Evolutionary conservation across 495 filamentous ascomycete genomes (phyloP).

Genomic region (Cenococcum geophilum): DNA sequence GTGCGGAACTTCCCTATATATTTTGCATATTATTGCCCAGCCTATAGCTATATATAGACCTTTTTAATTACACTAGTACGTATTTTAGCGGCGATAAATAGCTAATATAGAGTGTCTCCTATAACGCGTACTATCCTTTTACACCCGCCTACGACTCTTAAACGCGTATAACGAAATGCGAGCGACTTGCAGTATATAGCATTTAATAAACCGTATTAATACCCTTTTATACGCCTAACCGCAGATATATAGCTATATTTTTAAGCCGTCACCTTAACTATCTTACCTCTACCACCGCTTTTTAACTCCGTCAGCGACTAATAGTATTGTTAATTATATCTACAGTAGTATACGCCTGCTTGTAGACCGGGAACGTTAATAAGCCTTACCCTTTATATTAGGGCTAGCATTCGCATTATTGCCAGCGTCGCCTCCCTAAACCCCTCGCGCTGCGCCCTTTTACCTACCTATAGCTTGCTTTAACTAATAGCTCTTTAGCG

Average conservation of each 20-base stretch:
- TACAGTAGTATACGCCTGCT: conserved; percentile 4
- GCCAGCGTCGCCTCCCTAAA: conserved; percentile 3
- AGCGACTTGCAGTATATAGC: conserved; percentile 1
- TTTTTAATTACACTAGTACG: too few species aligned
- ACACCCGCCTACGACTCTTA: background rate
- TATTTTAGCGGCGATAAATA: too few species aligned
- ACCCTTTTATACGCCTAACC: background rate
- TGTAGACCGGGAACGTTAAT: background rate
- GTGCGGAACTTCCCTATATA: too few species aligned
- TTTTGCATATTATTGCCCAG: too few species aligned
- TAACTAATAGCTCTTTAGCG: too few species aligned
- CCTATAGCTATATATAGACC: too few species aligned
- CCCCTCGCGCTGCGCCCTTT: background rate
- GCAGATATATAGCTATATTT: background rate
- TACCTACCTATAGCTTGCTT: conserved; percentile 1
- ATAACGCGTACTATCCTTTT: conserved; percentile 1
- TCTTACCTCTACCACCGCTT: background rate
- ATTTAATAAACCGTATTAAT: conserved; percentile 3
- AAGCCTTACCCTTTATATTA: conserved; percentile 1
- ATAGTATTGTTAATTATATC: background rate
- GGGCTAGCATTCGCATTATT: conserved; percentile 1
- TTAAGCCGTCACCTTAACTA: background rate
- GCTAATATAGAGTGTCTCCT: background rate
- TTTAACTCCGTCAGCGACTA: background rate
- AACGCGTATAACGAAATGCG: background rate